Evolutionary conservation across 1,139 yeast species (phyloP).

Genomic region (Magnusiomyces fungicola): DNA sequence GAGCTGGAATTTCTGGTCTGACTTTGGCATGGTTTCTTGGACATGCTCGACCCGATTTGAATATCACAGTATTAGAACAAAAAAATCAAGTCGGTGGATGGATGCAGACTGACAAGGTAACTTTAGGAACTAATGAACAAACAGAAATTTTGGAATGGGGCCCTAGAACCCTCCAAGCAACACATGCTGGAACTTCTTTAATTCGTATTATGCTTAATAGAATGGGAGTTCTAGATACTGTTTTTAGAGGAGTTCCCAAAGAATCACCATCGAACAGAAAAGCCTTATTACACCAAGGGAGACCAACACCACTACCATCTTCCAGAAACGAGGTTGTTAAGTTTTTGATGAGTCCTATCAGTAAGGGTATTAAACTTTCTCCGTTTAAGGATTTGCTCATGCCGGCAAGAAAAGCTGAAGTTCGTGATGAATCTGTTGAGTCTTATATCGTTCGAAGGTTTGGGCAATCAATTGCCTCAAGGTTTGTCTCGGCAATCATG

Average conservation of each 20-base stretch:
- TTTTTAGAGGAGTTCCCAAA: slow-evolving; percentile 43
- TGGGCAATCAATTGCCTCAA: slow-evolving; percentile 52
- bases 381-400: slow-evolving; percentile 31
- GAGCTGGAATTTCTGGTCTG: slow-evolving; percentile 86
- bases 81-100: slow-evolving; percentile 65
- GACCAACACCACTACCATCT: slow-evolving; percentile 30
- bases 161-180: slow-evolving; percentile 37
- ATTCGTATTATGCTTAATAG: slow-evolving; percentile 35
- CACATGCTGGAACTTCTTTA: slow-evolving; percentile 31
- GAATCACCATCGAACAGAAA: slow-evolving; percentile 51
- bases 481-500: slow-evolving; percentile 69
- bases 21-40: slow-evolving; percentile 67
- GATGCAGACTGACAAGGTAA: slow-evolving; percentile 45
- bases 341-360: slow-evolving; percentile 30
- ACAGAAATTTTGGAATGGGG: slow-evolving; percentile 33
- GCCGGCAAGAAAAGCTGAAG: slow-evolving; percentile 20
- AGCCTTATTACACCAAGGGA: slow-evolving; percentile 41
- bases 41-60: slow-evolving; percentile 55
- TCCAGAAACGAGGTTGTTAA: slow-evolving; percentile 20
- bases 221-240: slow-evolving; percentile 38
- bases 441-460: slow-evolving; percentile 63
- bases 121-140: slow-evolving; percentile 9
- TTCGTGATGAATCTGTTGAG: slow-evolving; percentile 63
- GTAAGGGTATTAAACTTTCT: slow-evolving; percentile 34
- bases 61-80: slow-evolving; percentile 56